phyloP scores from a whole-genome alignment of 331 rosid genomes.

The Erythrophleum ivorense region DNA sequence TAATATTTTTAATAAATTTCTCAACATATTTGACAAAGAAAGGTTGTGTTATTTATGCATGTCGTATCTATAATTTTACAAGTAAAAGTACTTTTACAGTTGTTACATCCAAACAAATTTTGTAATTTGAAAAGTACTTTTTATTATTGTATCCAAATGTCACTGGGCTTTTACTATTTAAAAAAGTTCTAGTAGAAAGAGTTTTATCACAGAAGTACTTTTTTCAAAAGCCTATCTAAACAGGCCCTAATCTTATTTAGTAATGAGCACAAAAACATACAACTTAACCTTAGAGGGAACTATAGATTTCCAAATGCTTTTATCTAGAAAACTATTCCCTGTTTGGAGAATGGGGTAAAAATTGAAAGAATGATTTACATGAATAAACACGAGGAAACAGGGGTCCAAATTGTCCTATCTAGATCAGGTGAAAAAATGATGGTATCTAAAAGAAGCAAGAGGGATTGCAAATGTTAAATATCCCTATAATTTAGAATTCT shows the following conservation, averaged over 20 bases:
- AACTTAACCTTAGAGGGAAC: neutral
- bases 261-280: neutral
- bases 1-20: too few species aligned
- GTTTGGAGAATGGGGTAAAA: neutral
- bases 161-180: too few species aligned
- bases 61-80: too few species aligned
- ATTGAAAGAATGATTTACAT: conserved; percentile 22
- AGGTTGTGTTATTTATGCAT: too few species aligned
- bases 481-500: neutral
- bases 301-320: neutral
- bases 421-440: neutral
- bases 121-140: too few species aligned
- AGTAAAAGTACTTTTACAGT: neutral
- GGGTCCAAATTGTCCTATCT: neutral
- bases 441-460: neutral
- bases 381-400: neutral
- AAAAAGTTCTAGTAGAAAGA: too few species aligned
- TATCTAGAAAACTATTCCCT: neutral
- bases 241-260: too few species aligned
- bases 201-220: too few species aligned
- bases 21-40: too few species aligned
- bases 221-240: too few species aligned
- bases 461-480: neutral
- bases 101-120: too few species aligned
- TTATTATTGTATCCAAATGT: too few species aligned